phyloP scores from a whole-genome alignment of 140 eudicot species.

The Stevia rebaudiana region DNA sequence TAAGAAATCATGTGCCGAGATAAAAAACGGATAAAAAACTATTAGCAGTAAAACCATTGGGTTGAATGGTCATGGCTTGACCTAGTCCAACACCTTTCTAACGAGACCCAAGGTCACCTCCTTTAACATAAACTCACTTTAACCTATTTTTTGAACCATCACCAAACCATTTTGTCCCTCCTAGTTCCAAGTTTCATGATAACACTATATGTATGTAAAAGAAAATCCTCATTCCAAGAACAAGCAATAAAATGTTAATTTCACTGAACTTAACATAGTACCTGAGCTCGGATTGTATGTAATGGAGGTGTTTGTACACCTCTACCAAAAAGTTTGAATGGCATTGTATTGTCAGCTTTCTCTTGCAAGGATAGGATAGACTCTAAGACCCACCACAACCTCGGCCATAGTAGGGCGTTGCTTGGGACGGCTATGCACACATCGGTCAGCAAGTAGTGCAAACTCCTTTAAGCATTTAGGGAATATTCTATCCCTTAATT shows the following conservation, averaged over 20 bases:
- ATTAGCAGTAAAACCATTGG: too few relatives aligned
- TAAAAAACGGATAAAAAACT: too few relatives aligned
- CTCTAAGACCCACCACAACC: background rate
- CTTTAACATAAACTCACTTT: too few relatives aligned
- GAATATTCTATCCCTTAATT: background rate
- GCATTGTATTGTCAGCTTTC: background rate
- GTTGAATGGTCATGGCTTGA: too few relatives aligned
- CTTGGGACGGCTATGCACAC: constrained; percentile 2
- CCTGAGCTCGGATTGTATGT: background rate
- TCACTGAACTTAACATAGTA: background rate
- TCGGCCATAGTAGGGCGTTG: background rate
- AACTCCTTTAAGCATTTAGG: background rate
- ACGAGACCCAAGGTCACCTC: too few relatives aligned
- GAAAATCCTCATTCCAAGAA: too few relatives aligned
- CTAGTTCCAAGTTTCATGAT: too few relatives aligned
- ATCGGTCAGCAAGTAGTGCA: background rate
- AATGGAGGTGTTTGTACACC: background rate
- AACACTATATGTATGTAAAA: too few relatives aligned
- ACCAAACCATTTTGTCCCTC: too few relatives aligned
- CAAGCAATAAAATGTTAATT: background rate
- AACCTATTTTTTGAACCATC: too few relatives aligned
- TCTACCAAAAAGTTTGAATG: background rate
- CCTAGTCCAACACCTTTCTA: too few relatives aligned
- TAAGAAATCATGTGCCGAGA: too few relatives aligned
- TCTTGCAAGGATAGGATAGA: background rate